These are phyloP conservation scores for Dovyalis caffra DNA, from an alignment of 345 rosid species.

Conservation along the genomic window DNA sequence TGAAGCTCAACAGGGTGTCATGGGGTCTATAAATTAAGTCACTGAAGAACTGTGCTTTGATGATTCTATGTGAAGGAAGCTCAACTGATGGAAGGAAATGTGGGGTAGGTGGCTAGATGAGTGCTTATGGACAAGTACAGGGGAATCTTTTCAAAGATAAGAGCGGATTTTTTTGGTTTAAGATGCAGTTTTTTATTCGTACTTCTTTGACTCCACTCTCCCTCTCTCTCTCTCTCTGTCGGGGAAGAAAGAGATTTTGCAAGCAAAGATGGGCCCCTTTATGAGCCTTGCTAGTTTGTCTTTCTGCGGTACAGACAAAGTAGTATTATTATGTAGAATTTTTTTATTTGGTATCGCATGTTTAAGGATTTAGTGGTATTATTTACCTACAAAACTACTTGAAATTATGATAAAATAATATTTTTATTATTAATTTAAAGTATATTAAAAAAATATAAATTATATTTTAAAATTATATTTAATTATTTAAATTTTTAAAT, in stretches of 20 bases:
- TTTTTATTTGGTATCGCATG: not conserved
- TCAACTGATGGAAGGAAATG: not conserved
- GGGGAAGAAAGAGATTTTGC: not conserved
- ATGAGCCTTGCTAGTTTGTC: not conserved
- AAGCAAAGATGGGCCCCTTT: not conserved
- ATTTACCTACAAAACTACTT: too few species aligned
- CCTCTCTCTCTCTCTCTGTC: not conserved
- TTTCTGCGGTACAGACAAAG: not conserved
- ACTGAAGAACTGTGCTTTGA: not conserved
- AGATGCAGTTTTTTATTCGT: not conserved
- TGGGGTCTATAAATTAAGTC: not conserved
- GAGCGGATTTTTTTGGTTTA: not conserved
- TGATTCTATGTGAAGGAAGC: not conserved
- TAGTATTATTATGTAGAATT: not conserved
- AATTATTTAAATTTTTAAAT: too few species aligned
- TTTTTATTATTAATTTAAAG: too few species aligned
- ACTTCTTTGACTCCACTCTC: conserved; percentile 2
- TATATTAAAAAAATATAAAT: too few species aligned
- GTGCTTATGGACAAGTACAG: not conserved
- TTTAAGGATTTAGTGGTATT: too few species aligned
- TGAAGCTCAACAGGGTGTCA: not conserved
- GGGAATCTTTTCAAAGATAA: not conserved
- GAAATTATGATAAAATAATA: too few species aligned
- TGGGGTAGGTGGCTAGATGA: not conserved
- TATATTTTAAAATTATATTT: too few species aligned